Conservation (phyloP, 345 rosid genomes). For the Limnanthes douglasii region DNA sequence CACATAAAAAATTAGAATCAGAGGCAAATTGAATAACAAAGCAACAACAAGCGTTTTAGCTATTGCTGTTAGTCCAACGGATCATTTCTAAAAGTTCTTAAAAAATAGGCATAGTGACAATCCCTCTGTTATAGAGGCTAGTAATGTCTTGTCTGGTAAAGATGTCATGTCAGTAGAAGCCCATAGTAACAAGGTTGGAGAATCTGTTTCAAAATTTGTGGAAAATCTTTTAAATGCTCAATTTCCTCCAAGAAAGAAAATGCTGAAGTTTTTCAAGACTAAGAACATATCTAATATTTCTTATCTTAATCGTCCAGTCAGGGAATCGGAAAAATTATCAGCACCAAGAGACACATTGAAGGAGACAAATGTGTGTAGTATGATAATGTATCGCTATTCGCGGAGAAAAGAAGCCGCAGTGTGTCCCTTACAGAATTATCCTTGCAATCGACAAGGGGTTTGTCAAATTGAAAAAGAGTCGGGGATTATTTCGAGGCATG, state of each 20-base stretch:
- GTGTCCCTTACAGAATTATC: constrained; percentile 10
- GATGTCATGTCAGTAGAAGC: constrained; percentile 12
- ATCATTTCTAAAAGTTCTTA: constrained; percentile 8
- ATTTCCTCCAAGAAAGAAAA: constrained; percentile 51
- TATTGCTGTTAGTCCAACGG: constrained; percentile 12
- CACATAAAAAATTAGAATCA: constrained; percentile 10
- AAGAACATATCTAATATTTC: constrained; percentile 24
- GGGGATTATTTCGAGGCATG: no score
- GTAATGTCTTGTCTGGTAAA: constrained; percentile 12
- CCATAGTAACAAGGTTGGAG: constrained; percentile 12
- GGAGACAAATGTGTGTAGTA: constrained; percentile 2
- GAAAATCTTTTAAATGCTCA: constrained; percentile 51
- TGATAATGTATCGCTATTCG: constrained; percentile 4
- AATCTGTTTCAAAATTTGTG: constrained; percentile 9
- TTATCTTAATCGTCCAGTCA: constrained; percentile 16
- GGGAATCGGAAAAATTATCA: constrained; percentile 11
- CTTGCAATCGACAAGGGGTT: no score
- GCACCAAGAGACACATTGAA: constrained; percentile 9
- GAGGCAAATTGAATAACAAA: constrained; percentile 5
- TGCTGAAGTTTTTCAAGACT: constrained; percentile 35
- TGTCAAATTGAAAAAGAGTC: no score
- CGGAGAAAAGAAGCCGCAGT: constrained; percentile 15
- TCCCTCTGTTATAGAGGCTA: constrained; percentile 7
- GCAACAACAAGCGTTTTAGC: constrained; percentile 9
- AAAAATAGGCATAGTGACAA: constrained; percentile 8